A percentile compares a stretch with the other conserved stretches of the same genome.
Evolutionary conservation across 768 basidiomycete genomes (phyloP).

Genomic region (Sistotremastrum suecicum): DNA sequence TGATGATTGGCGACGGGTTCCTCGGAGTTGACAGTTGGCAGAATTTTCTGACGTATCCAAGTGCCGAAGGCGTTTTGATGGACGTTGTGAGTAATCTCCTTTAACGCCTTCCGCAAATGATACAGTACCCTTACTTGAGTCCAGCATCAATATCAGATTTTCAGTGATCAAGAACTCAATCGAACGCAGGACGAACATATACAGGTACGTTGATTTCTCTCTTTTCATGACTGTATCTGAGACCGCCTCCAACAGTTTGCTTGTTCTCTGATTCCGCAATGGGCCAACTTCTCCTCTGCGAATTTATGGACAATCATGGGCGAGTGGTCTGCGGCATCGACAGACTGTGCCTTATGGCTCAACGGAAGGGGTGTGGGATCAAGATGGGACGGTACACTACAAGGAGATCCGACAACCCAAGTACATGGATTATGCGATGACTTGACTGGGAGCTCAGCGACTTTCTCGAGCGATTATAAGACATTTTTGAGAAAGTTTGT

Average conservation of each 20-base stretch:
- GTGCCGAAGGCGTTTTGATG: slow-evolving; percentile 46
- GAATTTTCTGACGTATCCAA: slow-evolving; percentile 39
- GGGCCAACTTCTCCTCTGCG: slow-evolving; percentile 30
- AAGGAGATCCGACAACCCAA: slow-evolving; percentile 20
- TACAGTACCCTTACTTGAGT: too few species aligned
- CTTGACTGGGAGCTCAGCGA: slow-evolving; percentile 42
- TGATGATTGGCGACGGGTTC: too few species aligned
- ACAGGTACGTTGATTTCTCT: slow-evolving; percentile 22
- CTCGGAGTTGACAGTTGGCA: slow-evolving; percentile 54
- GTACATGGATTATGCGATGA: slow-evolving; percentile 48
- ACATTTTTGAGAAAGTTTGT: slow-evolving; percentile 48
- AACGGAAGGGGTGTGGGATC: slow-evolving; percentile 64
- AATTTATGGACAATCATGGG: slow-evolving; percentile 68
- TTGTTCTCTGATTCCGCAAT: slow-evolving; percentile 33
- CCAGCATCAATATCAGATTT: slow-evolving; percentile 65
- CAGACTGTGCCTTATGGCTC: slow-evolving; percentile 67
- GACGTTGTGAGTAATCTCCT: slow-evolving; percentile 43
- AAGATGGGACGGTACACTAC: slow-evolving; percentile 51
- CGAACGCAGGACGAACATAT: slow-evolving; percentile 46
- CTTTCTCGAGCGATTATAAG: slow-evolving; percentile 51
- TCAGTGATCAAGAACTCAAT: slow-evolving; percentile 40
- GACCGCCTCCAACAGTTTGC: too few species aligned
- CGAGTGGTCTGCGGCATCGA: slow-evolving; percentile 65
- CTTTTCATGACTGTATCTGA: neutral
- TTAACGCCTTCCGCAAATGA: too few species aligned